Base-by-base conservation (phyloP, 345 rosid genomes). In the Syzygium oleosum region DNA sequence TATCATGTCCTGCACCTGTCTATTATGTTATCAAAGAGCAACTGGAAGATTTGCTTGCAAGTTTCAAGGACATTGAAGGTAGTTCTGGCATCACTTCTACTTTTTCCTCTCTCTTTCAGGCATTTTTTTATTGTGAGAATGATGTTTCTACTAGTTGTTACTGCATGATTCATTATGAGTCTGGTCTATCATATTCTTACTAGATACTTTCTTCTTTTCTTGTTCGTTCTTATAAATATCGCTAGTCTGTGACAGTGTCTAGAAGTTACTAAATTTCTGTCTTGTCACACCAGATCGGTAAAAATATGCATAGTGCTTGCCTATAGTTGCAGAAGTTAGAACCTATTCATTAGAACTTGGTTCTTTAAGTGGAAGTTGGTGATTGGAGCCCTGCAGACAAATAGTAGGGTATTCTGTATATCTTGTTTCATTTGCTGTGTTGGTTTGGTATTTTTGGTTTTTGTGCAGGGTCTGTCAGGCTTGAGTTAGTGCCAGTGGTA, bases 1-100 rank as follows among this genome's bases (percentile, higher is more conserved):
- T 96, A 86, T 91, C 94, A 87, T 97, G 98, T 87, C 88, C 97
- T 58, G 92, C 94, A 22, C 87, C 93, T 63, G 94, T 94, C 87
- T 95, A 95, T 90, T 85, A 55, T 27, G 94, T 92, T 65, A 94
- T 97, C 86, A 89, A 90, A 94, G 94, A 91, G 88, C 94, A 94
- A 73, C 92, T 97, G 87, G 58, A 91, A 87, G 90, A 86, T 87
- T 51, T 92, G 61, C 86, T 96, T 52, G 89, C 86, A 87, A 88
- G 90, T n/a, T 91, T 93, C 88, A 90, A 90, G 49, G 85, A 65
- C 55, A 84, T 87, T 84, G 91, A 88, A 86, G 98, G 99, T 96
- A 92, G 31, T 87, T 21, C 84, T 85, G 86, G 58, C 53, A 38
- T 6, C 63, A 52, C 49, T 38, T 46, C 55, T 27, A 10, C 31